phyloP scores from a whole-genome alignment of 441 rosid genomes.

The Breynia disticha region DNA sequence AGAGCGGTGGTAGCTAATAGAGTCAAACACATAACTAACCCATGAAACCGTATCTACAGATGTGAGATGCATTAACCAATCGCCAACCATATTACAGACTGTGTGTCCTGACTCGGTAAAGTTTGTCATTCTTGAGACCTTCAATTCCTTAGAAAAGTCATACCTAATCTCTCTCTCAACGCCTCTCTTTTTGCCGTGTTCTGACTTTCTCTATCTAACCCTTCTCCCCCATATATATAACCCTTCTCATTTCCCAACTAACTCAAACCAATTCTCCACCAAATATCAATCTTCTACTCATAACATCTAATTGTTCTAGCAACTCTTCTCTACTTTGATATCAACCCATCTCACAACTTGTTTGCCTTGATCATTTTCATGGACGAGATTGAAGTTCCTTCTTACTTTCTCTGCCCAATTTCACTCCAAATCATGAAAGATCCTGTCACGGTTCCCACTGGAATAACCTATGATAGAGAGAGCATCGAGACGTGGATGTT shows the following conservation, averaged over 20 bases:
- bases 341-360: not conserved
- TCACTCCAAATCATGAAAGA: slow-evolving; percentile 83
- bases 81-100: not conserved
- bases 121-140: slow-evolving; percentile 28
- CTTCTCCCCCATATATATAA: slow-evolving; percentile 15
- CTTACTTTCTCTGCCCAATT: slow-evolving; percentile 66
- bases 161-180: slow-evolving; percentile 14
- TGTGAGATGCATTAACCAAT: no score
- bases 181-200: slow-evolving; percentile 27
- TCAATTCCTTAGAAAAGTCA: slow-evolving; percentile 36
- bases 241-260: slow-evolving; percentile 13
- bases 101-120: slow-evolving; percentile 21
- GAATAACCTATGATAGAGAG: slow-evolving; percentile 66
- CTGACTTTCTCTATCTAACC: slow-evolving; percentile 33
- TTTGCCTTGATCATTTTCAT: slow-evolving; percentile 8
- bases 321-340: not conserved
- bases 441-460: slow-evolving; percentile 59
- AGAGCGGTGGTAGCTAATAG: no score
- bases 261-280: slow-evolving; percentile 30
- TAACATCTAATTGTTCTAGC: not conserved
- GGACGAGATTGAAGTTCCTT: slow-evolving; percentile 71
- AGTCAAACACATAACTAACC: no score
- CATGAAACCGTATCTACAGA: no score
- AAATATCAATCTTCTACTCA: not conserved
- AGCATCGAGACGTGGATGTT: slow-evolving; percentile 74